Evolutionary conservation across 139 green algal genomes (phyloP), one percentile per base, ranked within the genome.

Genomic region (Limnomonas spitsbergensis): DNA sequence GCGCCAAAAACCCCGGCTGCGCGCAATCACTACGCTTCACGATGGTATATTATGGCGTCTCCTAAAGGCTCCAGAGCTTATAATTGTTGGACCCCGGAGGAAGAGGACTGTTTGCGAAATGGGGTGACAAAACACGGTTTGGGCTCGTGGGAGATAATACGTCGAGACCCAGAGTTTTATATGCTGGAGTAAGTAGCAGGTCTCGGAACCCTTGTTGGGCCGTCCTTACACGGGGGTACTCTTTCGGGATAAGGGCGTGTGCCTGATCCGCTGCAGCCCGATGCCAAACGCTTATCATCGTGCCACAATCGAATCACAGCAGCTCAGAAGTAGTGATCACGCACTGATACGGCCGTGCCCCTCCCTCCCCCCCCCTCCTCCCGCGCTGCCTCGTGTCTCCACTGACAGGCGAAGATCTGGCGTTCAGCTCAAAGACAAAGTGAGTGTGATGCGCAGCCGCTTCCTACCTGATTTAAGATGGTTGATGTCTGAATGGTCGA

Each of bases 381-480:
- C n/a, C n/a, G n/a, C n/a, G n/a, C n/a, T n/a, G n/a, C n/a, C n/a
- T n/a, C n/a, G n/a, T n/a, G n/a, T n/a, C n/a, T n/a, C n/a, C n/a
- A n/a, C n/a, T n/a, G n/a, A n/a, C 86, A 92, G 88, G 71, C 73
- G 84, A 38, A 83, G 89, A 1, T 89, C 84, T 4, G 88, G 88
- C 26, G 90, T 94, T 31, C 88, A 94, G 77, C 80, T 94, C 0
- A 94, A 94, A 69, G 90, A 94, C 77, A 94, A 94, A 68, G 73
- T 82, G 6, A 69, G 42, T 54, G 42, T 9, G 7, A 54, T 54
- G 42, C 42, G 9, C 7, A 6, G 9, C 7, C 9, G 42, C 42
- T 54, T 6, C 9, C 42, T 54, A 9, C 42, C 6, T 54, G 42
- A 9, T 9, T 54, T 27, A 9, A 54, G 9, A 54, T 9, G 9